These are phyloP conservation scores for Xanthoconium purpureum DNA, from an alignment of 768 basidiomycete genomes.

Conservation along the genomic window DNA sequence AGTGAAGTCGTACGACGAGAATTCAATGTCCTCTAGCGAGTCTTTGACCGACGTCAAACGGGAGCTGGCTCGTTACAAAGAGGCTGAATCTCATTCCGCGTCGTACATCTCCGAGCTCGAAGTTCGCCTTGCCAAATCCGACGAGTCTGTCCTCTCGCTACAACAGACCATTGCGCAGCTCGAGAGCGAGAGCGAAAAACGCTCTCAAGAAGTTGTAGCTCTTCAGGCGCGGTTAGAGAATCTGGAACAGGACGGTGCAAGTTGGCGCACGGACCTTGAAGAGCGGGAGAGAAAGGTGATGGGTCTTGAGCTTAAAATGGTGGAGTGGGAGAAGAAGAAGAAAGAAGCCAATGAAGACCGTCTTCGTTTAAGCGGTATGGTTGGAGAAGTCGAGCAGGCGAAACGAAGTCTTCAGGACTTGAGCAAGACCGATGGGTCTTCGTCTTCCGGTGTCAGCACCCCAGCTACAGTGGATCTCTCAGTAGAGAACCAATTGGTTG, in stretches of 20 bases:
- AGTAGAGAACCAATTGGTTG: constrained; percentile 60
- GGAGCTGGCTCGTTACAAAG: constrained; percentile 76
- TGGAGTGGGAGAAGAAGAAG: constrained; percentile 73
- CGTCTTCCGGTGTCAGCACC: constrained; percentile 29
- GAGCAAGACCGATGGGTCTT: constrained; percentile 29
- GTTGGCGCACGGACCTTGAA: constrained; percentile 83
- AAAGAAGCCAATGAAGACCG: constrained; percentile 66
- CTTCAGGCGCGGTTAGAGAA: constrained; percentile 70
- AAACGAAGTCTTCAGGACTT: constrained; percentile 59
- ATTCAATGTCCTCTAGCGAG: constrained; percentile 68
- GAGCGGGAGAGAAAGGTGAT: constrained; percentile 72
- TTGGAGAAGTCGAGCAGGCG: constrained; percentile 68
- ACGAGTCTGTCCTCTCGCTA: constrained; percentile 70
- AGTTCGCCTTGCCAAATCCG: constrained; percentile 69
- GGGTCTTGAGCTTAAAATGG: constrained; percentile 74
- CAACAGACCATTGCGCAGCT: constrained; percentile 70
- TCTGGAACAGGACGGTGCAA: constrained; percentile 70
- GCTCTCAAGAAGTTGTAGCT: constrained; percentile 65
- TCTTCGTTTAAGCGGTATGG: constrained; percentile 61
- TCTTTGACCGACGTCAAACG: constrained; percentile 80
- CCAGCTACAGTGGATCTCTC: constrained; percentile 36
- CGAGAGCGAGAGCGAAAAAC: constrained; percentile 73
- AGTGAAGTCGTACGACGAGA: constrained; percentile 82
- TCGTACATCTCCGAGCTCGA: constrained; percentile 89
- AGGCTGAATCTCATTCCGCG: constrained; percentile 65